A percentile compares a stretch with the other conserved stretches of the same genome.
phyloP scores from a whole-genome alignment of 257 asterid genomes.

The Solanum megistacrolobum region DNA sequence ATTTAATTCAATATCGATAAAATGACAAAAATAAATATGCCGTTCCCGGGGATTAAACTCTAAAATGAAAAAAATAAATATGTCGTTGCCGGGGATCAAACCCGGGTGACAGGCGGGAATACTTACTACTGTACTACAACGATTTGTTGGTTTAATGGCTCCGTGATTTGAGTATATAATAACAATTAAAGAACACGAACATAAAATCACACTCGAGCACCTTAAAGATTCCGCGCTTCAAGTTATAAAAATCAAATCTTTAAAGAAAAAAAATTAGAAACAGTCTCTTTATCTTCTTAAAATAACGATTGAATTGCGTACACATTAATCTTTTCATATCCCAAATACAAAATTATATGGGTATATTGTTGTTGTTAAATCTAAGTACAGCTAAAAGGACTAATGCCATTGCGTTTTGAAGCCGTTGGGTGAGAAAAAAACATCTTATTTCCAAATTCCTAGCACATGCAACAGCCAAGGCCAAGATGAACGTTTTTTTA shows the following conservation, averaged over 20 bases:
- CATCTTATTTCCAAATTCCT: background rate
- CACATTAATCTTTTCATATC: background rate
- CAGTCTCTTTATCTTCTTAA: background rate
- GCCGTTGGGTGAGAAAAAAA: background rate
- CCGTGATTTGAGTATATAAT: background rate
- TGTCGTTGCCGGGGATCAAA: conserved; percentile 97
- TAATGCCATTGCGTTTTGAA: background rate
- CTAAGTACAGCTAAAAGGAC: background rate
- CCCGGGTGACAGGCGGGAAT: conserved; percentile 97
- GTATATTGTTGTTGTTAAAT: background rate
- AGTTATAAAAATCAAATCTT: no score
- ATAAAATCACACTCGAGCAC: no score
- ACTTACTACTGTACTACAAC: conserved; percentile 23
- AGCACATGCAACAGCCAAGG: background rate
- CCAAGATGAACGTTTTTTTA: background rate
- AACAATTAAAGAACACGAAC: no score
- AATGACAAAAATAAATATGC: no score
- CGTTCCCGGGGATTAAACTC: no score
- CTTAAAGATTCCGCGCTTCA: background rate
- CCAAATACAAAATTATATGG: background rate
- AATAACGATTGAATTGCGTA: background rate
- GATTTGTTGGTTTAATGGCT: background rate
- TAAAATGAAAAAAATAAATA: no score
- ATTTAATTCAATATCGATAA: no score
- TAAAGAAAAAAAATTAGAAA: no score